Percentiles rank a stretch among this genome's conserved stretches.
phyloP scores from a whole-genome alignment of 176 grass and related monocot species.

The Canna indica region DNA sequence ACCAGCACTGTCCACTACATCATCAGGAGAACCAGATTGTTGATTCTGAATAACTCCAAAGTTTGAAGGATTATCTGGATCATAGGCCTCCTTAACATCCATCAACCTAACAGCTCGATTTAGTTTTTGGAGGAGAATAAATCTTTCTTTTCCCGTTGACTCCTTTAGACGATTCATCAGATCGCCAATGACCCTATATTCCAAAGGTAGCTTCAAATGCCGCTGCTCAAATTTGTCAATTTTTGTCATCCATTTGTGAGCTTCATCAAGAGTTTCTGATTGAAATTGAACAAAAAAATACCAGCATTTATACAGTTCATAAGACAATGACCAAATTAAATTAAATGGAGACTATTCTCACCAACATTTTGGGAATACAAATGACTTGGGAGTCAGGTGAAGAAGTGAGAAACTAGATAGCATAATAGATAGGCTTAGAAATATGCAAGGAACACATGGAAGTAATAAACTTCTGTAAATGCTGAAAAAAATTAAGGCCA shows the following conservation, averaged over 20 bases:
- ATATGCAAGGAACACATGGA: neutral
- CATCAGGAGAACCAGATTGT: constrained; percentile 61
- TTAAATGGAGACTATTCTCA: neutral
- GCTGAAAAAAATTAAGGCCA: no score
- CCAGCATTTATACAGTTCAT: neutral
- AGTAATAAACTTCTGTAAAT: no score
- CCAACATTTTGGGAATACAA: neutral
- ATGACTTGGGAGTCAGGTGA: neutral
- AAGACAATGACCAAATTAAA: neutral
- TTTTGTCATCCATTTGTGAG: constrained; percentile 71
- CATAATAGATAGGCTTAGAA: no score
- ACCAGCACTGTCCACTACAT: constrained; percentile 50
- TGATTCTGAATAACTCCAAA: constrained; percentile 80
- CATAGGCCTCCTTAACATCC: constrained; percentile 77
- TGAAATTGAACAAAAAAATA: neutral
- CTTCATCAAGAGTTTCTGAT: constrained; percentile 77
- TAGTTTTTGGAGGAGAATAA: constrained; percentile 75
- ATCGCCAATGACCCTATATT: constrained; percentile 90
- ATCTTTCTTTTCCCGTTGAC: constrained; percentile 66
- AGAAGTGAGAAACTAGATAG: no score
- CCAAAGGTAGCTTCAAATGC: constrained; percentile 61
- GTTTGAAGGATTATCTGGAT: constrained; percentile 70
- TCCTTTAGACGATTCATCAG: constrained; percentile 80
- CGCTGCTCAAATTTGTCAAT: constrained; percentile 78
- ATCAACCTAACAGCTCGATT: constrained; percentile 72